Conservation (phyloP, 202 grass and related monocot species). For the Carex arenaria region DNA sequence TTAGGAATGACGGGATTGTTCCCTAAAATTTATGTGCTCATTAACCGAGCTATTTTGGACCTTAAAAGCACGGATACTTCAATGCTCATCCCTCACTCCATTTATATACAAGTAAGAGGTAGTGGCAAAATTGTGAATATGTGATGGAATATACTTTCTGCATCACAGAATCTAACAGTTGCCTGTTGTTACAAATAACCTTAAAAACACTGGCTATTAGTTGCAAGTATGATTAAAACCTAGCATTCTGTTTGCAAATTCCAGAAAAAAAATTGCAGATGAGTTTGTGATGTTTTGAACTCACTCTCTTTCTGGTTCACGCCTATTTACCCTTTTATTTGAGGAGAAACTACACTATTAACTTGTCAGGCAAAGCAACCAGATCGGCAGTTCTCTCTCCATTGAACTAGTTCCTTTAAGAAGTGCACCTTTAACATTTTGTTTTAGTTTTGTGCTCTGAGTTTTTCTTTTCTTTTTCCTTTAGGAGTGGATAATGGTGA, state of each 20-base stretch:
- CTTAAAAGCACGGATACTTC: background rate
- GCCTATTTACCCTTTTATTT: background rate
- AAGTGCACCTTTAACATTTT: background rate
- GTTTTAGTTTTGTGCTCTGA: background rate
- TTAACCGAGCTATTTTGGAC: background rate
- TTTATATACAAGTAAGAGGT: background rate
- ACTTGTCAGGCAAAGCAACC: background rate
- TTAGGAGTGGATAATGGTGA: slow-evolving; percentile 53
- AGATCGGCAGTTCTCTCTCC: background rate
- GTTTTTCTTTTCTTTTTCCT: slow-evolving; percentile 17
- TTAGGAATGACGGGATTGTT: background rate
- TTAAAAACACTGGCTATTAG: background rate
- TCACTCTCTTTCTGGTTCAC: background rate
- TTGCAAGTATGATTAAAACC: background rate
- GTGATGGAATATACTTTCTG: background rate
- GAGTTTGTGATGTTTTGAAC: background rate
- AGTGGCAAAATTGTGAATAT: background rate
- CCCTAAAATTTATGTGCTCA: background rate
- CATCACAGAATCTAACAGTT: background rate
- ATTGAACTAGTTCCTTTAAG: background rate
- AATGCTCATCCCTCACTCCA: background rate
- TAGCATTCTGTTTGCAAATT: background rate
- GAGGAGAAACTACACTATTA: background rate
- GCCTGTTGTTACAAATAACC: background rate
- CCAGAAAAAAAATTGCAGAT: background rate